phyloP scores from a whole-genome alignment of 768 basidiomycete species.

The Heimioporus sp. region DNA sequence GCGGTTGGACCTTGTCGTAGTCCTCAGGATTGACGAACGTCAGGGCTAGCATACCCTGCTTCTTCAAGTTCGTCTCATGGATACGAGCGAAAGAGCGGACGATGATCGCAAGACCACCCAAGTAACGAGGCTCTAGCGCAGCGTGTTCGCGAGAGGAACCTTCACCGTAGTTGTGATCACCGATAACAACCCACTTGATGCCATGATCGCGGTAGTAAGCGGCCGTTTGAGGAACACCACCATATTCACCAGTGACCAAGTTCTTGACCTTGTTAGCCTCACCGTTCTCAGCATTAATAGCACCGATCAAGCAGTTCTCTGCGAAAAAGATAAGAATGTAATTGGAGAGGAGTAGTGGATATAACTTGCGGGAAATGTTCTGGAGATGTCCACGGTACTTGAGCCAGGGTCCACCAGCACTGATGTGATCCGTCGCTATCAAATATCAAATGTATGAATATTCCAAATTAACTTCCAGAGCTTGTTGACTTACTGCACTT shows the following conservation, averaged over 20 bases:
- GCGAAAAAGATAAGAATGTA: constrained; percentile 3
- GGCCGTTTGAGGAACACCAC: constrained; percentile 79
- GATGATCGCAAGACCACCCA: constrained; percentile 94
- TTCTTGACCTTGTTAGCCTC: constrained; percentile 97
- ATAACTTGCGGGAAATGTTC: constrained; percentile 86
- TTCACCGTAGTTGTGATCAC: constrained; percentile 96
- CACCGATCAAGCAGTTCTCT: constrained; percentile 98
- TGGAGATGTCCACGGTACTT: constrained; percentile 99
- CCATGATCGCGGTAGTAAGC: constrained; percentile 86
- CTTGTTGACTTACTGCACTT: constrained; percentile 82
- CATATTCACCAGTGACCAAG: constrained; percentile 83
- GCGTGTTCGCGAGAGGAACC: constrained; percentile 98
- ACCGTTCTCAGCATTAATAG: constrained; percentile 92
- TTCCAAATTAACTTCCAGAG: not conserved
- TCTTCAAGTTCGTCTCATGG: constrained; percentile 98
- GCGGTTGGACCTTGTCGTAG: constrained; percentile 88
- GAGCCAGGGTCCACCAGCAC: constrained; percentile 98
- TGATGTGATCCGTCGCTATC: constrained; percentile 87
- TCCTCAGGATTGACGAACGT: constrained; percentile 91
- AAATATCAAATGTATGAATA: constrained; percentile 20
- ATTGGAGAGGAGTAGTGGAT: not conserved
- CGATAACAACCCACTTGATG: constrained; percentile 96
- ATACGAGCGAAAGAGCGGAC: constrained; percentile 96
- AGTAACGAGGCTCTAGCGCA: constrained; percentile 92
- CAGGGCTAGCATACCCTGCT: constrained; percentile 97